Conservation (phyloP, 768 basidiomycete species). For the Filobasidium wieringae region DNA sequence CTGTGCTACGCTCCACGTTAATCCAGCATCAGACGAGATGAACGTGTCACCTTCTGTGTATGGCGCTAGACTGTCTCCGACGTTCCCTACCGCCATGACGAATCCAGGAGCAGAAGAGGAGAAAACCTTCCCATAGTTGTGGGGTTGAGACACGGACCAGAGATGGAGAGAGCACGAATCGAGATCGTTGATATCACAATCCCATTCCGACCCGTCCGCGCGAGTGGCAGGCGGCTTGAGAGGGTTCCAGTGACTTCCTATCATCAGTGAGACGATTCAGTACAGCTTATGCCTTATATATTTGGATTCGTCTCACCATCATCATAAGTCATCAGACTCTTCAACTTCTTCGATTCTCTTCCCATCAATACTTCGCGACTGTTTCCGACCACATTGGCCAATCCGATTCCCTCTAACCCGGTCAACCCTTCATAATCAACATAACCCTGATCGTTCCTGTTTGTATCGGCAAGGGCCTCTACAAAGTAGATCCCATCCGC, state of each 20-base stretch:
- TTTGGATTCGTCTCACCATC: slow-evolving; percentile 59
- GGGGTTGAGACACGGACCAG: slow-evolving; percentile 80
- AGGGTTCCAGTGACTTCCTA: slow-evolving; percentile 62
- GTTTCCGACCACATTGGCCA: slow-evolving; percentile 79
- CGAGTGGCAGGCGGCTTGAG: slow-evolving; percentile 54
- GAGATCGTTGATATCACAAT: slow-evolving; percentile 51
- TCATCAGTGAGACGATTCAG: neutral
- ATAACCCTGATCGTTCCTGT: slow-evolving; percentile 72
- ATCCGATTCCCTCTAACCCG: slow-evolving; percentile 56
- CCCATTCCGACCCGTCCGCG: slow-evolving; percentile 50
- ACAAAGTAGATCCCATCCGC: slow-evolving; percentile 94
- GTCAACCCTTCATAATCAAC: slow-evolving; percentile 75
- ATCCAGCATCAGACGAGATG: slow-evolving; percentile 75
- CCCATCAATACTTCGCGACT: slow-evolving; percentile 68
- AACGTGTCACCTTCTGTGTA: slow-evolving; percentile 91
- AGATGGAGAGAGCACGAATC: slow-evolving; percentile 68
- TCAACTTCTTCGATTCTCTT: slow-evolving; percentile 57
- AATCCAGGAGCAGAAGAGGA: slow-evolving; percentile 89
- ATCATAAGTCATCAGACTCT: slow-evolving; percentile 75
- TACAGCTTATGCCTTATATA: neutral
- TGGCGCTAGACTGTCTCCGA: slow-evolving; percentile 54
- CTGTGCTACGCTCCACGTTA: slow-evolving; percentile 69
- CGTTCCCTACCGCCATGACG: slow-evolving; percentile 90
- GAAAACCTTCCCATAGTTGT: slow-evolving; percentile 89
- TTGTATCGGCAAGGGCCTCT: slow-evolving; percentile 79